phyloP scores from a whole-genome alignment of 2,329 filamentous ascomycete species.

The Xylogone sp. region DNA sequence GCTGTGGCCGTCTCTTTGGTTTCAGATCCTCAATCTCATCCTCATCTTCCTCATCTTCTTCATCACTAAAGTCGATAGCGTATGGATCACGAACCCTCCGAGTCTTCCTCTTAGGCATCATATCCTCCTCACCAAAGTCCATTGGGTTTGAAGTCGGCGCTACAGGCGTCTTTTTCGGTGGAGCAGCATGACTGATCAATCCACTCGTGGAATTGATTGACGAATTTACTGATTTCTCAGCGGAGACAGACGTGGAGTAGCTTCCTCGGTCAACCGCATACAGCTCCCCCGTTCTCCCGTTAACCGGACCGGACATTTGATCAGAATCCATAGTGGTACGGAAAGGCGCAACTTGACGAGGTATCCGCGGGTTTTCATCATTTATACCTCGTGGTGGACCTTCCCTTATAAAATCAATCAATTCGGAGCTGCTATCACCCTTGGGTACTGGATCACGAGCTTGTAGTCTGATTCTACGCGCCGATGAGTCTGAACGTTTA shows the following conservation, averaged over 20 bases:
- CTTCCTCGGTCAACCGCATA: constrained; percentile 51
- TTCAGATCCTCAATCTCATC: constrained; percentile 11
- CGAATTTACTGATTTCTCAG: constrained; percentile 44
- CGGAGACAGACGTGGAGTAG: constrained; percentile 34
- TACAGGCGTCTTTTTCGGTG: constrained; percentile 27
- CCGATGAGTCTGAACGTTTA: constrained; percentile 26
- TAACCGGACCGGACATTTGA: constrained; percentile 55
- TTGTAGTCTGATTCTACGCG: constrained; percentile 53
- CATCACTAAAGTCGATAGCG: constrained; percentile 72
- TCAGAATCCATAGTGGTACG: constrained; percentile 83
- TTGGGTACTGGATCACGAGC: constrained; percentile 67
- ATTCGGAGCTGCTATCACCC: constrained; percentile 70
- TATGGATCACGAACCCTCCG: constrained; percentile 84
- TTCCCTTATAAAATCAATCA: constrained; percentile 93
- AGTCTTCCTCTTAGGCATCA: constrained; percentile 69
- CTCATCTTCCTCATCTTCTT: constrained; percentile 34
- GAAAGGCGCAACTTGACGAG: constrained; percentile 80
- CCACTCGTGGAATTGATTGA: constrained; percentile 71
- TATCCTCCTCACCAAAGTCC: constrained; percentile 27
- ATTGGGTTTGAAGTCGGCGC: constrained; percentile 11
- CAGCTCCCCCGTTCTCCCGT: constrained; percentile 54
- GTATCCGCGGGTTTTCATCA: constrained; percentile 66
- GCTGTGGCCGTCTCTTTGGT: constrained; percentile 12
- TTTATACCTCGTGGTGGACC: constrained; percentile 61
- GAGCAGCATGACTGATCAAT: constrained; percentile 44